phyloP scores from a whole-genome alignment of 129 eudicot species.

The Erigeron canadensis region DNA sequence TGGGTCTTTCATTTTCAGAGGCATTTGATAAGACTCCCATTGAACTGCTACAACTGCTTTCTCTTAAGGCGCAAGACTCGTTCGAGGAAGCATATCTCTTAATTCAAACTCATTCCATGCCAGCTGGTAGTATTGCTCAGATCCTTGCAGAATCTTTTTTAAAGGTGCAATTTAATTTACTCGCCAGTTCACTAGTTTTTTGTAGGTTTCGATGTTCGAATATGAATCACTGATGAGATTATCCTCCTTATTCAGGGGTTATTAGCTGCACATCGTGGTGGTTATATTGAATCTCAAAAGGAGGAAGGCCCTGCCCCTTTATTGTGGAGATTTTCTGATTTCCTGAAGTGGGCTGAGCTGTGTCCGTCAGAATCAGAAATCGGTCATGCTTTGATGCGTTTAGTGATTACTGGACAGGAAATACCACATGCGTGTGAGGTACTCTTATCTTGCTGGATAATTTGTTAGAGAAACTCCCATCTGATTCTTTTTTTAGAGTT shows the following conservation, averaged over 20 bases:
- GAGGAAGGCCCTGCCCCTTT: constrained; percentile 99
- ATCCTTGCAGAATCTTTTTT: constrained; percentile 93
- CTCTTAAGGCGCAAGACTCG: constrained; percentile 98
- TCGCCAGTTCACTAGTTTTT: neutral
- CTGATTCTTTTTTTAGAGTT: neutral
- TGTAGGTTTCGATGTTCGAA: constrained; percentile 3
- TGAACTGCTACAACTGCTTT: constrained; percentile 79
- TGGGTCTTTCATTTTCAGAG: constrained; percentile 79
- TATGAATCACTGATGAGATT: constrained; percentile 11
- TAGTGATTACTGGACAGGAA: constrained; percentile 96
- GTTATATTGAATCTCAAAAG: constrained; percentile 96
- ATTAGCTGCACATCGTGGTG: constrained; percentile 99
- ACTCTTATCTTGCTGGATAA: constrained; percentile 14
- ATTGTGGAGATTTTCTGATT: constrained; percentile 96
- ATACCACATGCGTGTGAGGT: constrained; percentile 99
- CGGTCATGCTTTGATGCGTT: constrained; percentile 95
- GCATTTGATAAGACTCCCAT: constrained; percentile 87
- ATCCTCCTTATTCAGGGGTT: constrained; percentile 55
- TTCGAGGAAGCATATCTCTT: constrained; percentile 84
- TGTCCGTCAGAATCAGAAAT: constrained; percentile 97
- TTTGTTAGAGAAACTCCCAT: neutral
- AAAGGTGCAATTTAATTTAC: constrained; percentile 46
- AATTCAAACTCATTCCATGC: constrained; percentile 87
- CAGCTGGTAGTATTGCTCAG: constrained; percentile 87
- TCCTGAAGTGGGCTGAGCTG: constrained; percentile 94